These are phyloP conservation scores for Globisporangium nagaii DNA, from an alignment of 352 stramenopile genomes.

Conservation along the genomic window DNA sequence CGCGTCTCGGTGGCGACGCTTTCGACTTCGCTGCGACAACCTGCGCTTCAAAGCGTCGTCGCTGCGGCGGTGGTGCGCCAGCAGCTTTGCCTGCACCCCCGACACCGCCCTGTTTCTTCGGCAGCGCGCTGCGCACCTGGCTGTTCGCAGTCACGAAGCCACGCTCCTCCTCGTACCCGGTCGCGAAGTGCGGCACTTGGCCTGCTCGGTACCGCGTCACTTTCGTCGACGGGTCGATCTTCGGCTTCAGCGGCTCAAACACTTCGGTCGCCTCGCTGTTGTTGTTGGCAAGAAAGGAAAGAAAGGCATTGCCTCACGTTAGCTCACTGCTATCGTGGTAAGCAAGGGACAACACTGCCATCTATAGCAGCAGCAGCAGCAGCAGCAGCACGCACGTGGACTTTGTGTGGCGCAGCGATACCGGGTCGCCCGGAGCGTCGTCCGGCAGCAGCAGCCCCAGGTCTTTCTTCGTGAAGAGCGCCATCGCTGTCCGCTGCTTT, in stretches of 20 bases:
- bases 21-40: slow-evolving; percentile 22
- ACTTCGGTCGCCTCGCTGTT: slow-evolving; percentile 59
- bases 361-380: not conserved
- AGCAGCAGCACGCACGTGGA: slow-evolving; percentile 28
- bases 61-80: slow-evolving; percentile 12
- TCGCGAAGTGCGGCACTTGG: slow-evolving; percentile 70
- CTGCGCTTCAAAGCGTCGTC: slow-evolving; percentile 57
- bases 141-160: slow-evolving; percentile 72
- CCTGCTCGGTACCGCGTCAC: slow-evolving; percentile 79
- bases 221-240: slow-evolving; percentile 76
- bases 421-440: slow-evolving; percentile 65
- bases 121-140: slow-evolving; percentile 37
- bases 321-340: not conserved
- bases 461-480: slow-evolving; percentile 87
- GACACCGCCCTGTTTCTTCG: slow-evolving; percentile 5
- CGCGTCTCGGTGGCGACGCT: not conserved
- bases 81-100: slow-evolving; percentile 5
- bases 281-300: not conserved
- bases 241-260: slow-evolving; percentile 74
- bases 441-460: slow-evolving; percentile 76
- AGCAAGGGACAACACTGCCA: not conserved
- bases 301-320: not conserved
- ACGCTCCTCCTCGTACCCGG: slow-evolving; percentile 70
- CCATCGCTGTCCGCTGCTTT: slow-evolving; percentile 28
- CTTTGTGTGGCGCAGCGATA: slow-evolving; percentile 75